Base-by-base conservation (phyloP, 2,329 filamentous ascomycete genomes). In the Falciphora oryzae region DNA sequence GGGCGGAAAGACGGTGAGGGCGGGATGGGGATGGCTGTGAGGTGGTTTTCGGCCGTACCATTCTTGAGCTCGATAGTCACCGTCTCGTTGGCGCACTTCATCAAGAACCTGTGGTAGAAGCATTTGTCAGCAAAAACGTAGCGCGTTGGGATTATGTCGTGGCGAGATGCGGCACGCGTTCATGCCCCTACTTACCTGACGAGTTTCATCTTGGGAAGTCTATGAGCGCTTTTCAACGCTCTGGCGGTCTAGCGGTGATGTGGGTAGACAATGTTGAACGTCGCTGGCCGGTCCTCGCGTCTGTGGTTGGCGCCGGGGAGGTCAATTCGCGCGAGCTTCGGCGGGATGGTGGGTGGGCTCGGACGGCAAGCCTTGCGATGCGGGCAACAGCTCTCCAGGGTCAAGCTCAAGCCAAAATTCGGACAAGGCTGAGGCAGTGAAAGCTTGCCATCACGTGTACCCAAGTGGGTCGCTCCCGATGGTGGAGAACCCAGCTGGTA, bases 11-110 rank as follows among this genome's bases (percentile, higher is more conserved):
- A 57, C 11, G 35, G 29, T 60, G 27, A 31, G 31, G 57, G 27
- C n/a, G 28, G 8, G 31, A n/a, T 13, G 57, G 18, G 7, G 57
- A 22, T 58, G 27, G 57, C 57, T 58, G 6, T 18, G 29, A 8
- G 14, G 28, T 13, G 57, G 11, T 58, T 10, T 22, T 35, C 58
- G 14, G 59, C 71, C 77, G 59, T 82, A 95, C 93, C 95, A 86
- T 98, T 98, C 80, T 99, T 99, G 71, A 99, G 84, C 80, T 99
- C 95, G 78, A 99, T 91, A 59, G 94, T 98, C 73, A 98, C 95
- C 73, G 95, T 97, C 83, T 99, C 95, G 79, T 97, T 98, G 79
- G 91, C 89, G 79, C 94, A 98, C 84, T 99, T 99, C 94, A 98
- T 98, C 72, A 99, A 84, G 79, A 99, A 99, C 77, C 95, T 98